Evolutionary conservation across 305 asterid genomes (phyloP).

Genomic region (Salvia sclarea): DNA sequence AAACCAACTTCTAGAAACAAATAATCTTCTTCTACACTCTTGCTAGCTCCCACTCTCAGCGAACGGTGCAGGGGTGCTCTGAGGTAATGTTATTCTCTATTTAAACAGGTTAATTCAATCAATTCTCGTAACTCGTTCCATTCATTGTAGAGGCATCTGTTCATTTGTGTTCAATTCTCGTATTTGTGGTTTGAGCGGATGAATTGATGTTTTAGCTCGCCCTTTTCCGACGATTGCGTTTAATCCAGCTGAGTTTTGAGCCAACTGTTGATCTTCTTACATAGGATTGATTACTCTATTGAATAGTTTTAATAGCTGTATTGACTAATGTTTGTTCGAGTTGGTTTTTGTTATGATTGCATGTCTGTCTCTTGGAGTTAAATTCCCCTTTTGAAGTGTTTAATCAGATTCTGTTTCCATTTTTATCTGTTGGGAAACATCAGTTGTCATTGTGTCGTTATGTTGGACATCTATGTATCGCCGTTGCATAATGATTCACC

Average conservation of each 20-base stretch:
- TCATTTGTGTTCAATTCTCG: not conserved
- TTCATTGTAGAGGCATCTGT: not conserved
- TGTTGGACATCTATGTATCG: not conserved
- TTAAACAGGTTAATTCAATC: not conserved
- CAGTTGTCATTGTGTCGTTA: not conserved
- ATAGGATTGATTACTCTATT: not conserved
- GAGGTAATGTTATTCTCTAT: not conserved
- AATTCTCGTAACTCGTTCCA: not conserved
- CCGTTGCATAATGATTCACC: not conserved
- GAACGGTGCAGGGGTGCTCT: slow-evolving; percentile 21
- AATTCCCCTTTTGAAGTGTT: not conserved
- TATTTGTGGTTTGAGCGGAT: not conserved
- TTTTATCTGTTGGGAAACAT: not conserved
- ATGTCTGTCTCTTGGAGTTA: not conserved
- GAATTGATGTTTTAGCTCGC: not conserved
- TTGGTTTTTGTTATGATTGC: not conserved
- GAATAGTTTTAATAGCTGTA: not conserved
- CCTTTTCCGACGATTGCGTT: not conserved
- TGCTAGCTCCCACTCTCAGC: not conserved
- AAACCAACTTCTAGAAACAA: not conserved
- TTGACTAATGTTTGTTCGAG: not conserved
- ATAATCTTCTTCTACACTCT: not conserved
- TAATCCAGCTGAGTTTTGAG: not conserved
- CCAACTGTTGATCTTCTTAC: not conserved
- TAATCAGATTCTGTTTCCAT: not conserved